Conservation (phyloP, 257 asterid genomes). For the Handroanthus guayacan region DNA sequence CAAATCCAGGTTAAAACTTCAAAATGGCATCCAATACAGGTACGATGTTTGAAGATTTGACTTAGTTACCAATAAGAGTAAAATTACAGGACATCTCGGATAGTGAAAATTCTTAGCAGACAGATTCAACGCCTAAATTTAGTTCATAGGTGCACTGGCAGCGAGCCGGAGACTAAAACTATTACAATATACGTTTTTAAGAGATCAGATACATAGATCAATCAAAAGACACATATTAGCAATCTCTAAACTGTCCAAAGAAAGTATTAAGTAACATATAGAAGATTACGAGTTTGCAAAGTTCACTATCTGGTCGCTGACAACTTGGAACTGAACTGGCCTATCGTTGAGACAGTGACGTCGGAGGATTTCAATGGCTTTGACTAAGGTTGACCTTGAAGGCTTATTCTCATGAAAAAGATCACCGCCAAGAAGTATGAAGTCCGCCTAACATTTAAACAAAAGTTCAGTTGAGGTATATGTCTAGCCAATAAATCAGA, state of each 20-base stretch:
- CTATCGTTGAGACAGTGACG: conserved; percentile 88
- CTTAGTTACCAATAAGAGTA: background rate
- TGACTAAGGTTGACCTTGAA: conserved; percentile 92
- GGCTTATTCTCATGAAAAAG: conserved; percentile 98
- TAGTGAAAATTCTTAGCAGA: background rate
- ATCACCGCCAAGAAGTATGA: conserved; percentile 96
- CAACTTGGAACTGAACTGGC: conserved; percentile 94
- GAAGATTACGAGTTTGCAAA: conserved; percentile 82
- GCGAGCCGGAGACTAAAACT: background rate
- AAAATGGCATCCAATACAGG: conserved; percentile 24
- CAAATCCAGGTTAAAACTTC: conserved; percentile 25
- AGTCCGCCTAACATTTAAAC: conserved; percentile 67
- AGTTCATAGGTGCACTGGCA: conserved; percentile 21
- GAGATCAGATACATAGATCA: conserved; percentile 19
- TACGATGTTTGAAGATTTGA: conserved; percentile 12
- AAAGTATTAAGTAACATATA: background rate
- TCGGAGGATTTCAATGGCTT: conserved; percentile 89
- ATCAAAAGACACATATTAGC: background rate
- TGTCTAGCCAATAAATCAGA: background rate
- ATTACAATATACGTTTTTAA: background rate
- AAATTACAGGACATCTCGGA: conserved; percentile 9
- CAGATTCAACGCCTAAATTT: conserved; percentile 12
- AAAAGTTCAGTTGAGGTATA: background rate
- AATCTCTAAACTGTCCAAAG: conserved; percentile 6
- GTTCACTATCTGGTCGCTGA: conserved; percentile 96